Conservation (phyloP, 805 yeast genomes). For the Cyberlindnera americana region DNA sequence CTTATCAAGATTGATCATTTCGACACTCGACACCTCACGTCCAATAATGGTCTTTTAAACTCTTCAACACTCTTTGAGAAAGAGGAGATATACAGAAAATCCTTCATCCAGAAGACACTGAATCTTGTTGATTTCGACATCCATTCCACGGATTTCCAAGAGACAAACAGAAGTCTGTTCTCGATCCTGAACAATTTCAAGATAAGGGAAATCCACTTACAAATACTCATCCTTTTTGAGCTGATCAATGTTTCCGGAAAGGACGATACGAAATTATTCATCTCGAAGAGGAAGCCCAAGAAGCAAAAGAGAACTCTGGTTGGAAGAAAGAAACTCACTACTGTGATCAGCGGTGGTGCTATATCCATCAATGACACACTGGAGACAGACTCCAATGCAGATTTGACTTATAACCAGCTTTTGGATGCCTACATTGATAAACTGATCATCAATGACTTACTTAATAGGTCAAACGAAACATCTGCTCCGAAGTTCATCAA, state of each 20-base stretch:
- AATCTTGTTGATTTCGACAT: slow-evolving; percentile 27
- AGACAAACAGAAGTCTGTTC: slow-evolving; percentile 27
- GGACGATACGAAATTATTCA: slow-evolving; percentile 36
- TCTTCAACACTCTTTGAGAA: slow-evolving; percentile 22
- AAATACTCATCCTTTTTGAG: slow-evolving; percentile 46
- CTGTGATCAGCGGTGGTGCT: slow-evolving; percentile 40
- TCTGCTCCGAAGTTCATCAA: slow-evolving; percentile 41
- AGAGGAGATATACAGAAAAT: slow-evolving; percentile 29
- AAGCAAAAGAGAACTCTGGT: slow-evolving; percentile 27
- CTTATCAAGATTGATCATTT: slow-evolving; percentile 36
- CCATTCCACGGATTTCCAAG: slow-evolving; percentile 22
- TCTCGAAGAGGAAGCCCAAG: slow-evolving; percentile 7
- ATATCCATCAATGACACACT: slow-evolving; percentile 24
- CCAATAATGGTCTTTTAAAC: slow-evolving; percentile 29
- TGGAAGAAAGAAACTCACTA: slow-evolving; percentile 28
- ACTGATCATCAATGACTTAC: slow-evolving; percentile 50
- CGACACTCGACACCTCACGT: slow-evolving; percentile 37
- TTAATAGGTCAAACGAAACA: slow-evolving; percentile 24
- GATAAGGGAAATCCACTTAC: slow-evolving; percentile 54
- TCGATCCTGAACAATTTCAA: slow-evolving; percentile 41
- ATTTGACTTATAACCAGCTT: slow-evolving; percentile 28
- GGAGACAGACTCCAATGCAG: neutral
- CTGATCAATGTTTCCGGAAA: slow-evolving; percentile 33
- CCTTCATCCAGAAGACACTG: slow-evolving; percentile 27
- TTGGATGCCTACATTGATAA: slow-evolving; percentile 49